A percentile compares a stretch with the other conserved stretches of the same genome.
Conservation (phyloP, 345 rosid species). For the Triadica sebifera region DNA sequence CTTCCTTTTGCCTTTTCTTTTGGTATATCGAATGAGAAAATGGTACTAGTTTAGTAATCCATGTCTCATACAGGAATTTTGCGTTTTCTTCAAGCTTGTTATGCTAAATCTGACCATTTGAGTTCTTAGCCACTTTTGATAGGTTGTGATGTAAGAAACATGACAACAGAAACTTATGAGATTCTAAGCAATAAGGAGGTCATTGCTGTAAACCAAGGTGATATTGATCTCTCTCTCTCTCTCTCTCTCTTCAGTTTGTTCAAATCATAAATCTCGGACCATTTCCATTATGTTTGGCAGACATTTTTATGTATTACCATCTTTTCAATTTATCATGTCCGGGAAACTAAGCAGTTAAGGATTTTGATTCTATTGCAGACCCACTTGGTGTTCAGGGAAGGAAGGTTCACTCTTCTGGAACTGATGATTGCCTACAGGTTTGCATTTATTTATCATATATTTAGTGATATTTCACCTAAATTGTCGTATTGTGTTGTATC, state of each 20-base stretch:
- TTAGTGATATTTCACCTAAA: too few relatives aligned
- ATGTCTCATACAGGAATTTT: background rate
- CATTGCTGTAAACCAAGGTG: slow-evolving; percentile 93
- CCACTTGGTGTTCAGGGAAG: slow-evolving; percentile 97
- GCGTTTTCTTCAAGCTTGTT: slow-evolving; percentile 2
- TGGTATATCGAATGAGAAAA: background rate
- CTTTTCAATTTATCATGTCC: background rate
- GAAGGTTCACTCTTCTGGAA: slow-evolving; percentile 58
- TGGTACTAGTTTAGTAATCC: background rate
- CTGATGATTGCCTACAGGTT: slow-evolving; percentile 70
- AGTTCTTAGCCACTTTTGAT: slow-evolving; percentile 60
- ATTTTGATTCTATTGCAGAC: slow-evolving; percentile 50
- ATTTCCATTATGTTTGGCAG: slow-evolving; percentile 3
- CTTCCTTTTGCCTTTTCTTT: too few relatives aligned
- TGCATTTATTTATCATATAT: background rate
- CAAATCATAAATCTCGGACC: background rate
- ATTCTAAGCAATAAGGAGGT: slow-evolving; percentile 82
- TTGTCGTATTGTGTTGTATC: too few relatives aligned
- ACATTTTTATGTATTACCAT: background rate
- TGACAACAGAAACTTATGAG: slow-evolving; percentile 74
- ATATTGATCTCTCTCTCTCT: background rate
- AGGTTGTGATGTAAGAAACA: slow-evolving; percentile 90
- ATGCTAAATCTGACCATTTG: slow-evolving; percentile 5
- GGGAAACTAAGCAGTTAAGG: slow-evolving; percentile 12
- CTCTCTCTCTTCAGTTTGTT: too few relatives aligned